Conservation (phyloP, 179 eudicot genomes). For the Gypsophila paniculata region DNA sequence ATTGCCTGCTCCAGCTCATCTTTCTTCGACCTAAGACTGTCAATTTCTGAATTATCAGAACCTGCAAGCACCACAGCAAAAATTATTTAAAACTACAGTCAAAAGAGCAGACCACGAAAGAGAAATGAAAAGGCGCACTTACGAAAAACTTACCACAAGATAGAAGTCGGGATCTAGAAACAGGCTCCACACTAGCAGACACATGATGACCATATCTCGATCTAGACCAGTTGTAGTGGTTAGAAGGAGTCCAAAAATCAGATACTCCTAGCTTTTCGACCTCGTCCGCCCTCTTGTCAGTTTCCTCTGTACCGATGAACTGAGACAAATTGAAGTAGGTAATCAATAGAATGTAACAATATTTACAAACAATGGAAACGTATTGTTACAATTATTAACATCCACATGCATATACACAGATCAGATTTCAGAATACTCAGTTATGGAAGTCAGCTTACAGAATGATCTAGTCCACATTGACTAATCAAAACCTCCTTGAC, state of each 20-base stretch:
- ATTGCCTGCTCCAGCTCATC: conserved; percentile 48
- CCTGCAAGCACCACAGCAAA: conserved; percentile 38
- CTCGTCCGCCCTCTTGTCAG: conserved; percentile 74
- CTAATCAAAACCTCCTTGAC: conserved; percentile 75
- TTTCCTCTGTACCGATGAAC: conserved; percentile 82
- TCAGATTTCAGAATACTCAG: conserved; percentile 14
- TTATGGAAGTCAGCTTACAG: conserved; percentile 50
- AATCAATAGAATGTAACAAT: conserved; percentile 2
- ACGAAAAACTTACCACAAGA: conserved; percentile 48
- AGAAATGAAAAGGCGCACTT: conserved; percentile 13
- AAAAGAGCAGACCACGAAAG: not conserved
- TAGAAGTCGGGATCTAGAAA: conserved; percentile 56
- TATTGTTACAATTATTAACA: not conserved
- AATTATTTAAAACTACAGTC: conserved; percentile 12
- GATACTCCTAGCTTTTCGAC: conserved; percentile 51
- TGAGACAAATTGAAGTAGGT: conserved; percentile 23
- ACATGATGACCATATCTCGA: conserved; percentile 89
- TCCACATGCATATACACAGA: not conserved
- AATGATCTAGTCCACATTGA: conserved; percentile 64
- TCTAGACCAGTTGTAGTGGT: conserved; percentile 73
- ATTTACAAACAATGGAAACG: not conserved
- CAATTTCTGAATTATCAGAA: conserved; percentile 67
- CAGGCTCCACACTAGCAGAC: conserved; percentile 73
- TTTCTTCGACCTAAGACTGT: conserved; percentile 45
- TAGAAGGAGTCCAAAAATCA: conserved; percentile 92